Conservation (phyloP, 371 early-diverging fungal species). For the Actinomortierella ambigua region DNA sequence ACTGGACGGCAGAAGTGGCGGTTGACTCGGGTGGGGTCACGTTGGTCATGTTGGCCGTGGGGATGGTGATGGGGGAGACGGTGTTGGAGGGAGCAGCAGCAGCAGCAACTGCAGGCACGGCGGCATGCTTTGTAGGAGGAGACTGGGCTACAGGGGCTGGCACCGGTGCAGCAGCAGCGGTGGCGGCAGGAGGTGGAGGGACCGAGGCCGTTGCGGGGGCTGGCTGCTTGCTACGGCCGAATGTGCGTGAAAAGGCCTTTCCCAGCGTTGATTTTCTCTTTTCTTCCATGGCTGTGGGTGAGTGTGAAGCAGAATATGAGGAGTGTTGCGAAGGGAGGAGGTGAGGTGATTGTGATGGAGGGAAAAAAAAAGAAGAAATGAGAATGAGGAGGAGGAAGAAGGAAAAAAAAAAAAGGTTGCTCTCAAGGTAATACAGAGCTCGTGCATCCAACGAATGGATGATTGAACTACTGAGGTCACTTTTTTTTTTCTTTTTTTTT, state of each 20-base stretch:
- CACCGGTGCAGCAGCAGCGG: conserved; percentile 6
- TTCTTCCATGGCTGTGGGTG: conserved; percentile 24
- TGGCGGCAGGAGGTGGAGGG: not conserved
- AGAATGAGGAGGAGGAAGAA: not conserved
- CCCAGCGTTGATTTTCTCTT: conserved; percentile 36
- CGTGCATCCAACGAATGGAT: too few relatives aligned
- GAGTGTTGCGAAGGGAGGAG: not conserved
- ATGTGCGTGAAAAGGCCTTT: conserved; percentile 41
- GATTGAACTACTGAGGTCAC: too few relatives aligned
- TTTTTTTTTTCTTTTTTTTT: too few relatives aligned
- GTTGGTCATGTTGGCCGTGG: conserved; percentile 13
- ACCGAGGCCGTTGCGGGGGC: conserved; percentile 2
- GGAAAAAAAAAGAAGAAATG: not conserved
- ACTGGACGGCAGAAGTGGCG: not conserved
- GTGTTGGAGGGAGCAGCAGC: not conserved
- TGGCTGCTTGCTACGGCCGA: conserved; percentile 21
- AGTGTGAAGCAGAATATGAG: conserved; percentile 1
- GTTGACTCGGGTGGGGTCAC: conserved; percentile 25
- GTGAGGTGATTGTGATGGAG: not conserved
- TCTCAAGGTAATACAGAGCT: too few relatives aligned
- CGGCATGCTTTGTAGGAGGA: conserved; percentile 4
- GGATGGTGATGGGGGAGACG: conserved; percentile 23
- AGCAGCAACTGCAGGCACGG: conserved; percentile 2
- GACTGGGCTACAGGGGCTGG: conserved; percentile 5
- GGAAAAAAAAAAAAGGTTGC: too few relatives aligned